Conservation (phyloP, 352 stramenopile genomes). For the Pythium apleroticum region DNA sequence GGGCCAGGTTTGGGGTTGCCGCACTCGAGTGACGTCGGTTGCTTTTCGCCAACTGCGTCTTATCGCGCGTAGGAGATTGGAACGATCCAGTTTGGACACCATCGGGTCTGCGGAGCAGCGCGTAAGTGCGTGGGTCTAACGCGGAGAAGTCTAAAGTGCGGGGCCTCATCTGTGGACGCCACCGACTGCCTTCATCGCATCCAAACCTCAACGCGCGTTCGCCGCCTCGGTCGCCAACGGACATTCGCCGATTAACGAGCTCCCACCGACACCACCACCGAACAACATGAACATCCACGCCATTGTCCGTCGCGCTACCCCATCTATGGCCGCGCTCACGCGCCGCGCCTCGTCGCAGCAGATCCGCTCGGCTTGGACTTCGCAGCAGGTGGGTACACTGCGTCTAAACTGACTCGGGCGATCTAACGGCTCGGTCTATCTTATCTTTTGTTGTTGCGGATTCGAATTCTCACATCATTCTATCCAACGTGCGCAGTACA, state of each 20-base stretch:
- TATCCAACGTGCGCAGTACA: slow-evolving; percentile 43
- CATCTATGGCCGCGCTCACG: slow-evolving; percentile 4
- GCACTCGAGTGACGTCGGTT: slow-evolving; percentile 10
- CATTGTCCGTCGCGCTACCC: slow-evolving; percentile 3
- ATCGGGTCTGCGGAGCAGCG: slow-evolving; percentile 10
- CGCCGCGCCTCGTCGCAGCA: slow-evolving; percentile 20
- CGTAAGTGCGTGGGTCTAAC: slow-evolving; percentile 20
- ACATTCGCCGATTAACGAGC: slow-evolving; percentile 1
- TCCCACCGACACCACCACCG: neutral
- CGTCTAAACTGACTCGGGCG: neutral
- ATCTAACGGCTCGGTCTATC: neutral
- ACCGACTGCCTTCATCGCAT: slow-evolving; percentile 7
- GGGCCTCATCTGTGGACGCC: slow-evolving; percentile 10
- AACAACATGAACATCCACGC: slow-evolving; percentile 15
- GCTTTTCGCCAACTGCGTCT: slow-evolving; percentile 12
- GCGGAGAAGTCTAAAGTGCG: neutral
- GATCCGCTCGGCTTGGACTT: slow-evolving; percentile 26
- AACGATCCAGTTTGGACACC: slow-evolving; percentile 16
- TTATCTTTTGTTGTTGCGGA: neutral
- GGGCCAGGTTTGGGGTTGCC: slow-evolving; percentile 16
- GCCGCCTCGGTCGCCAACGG: no score
- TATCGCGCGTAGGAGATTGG: slow-evolving; percentile 3
- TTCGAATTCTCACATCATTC: neutral
- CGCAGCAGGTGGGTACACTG: slow-evolving; percentile 27
- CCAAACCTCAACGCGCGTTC: no score